Evolutionary conservation across 306 rosid species (phyloP).

Genomic region (Cyamopsis tetragonoloba): DNA sequence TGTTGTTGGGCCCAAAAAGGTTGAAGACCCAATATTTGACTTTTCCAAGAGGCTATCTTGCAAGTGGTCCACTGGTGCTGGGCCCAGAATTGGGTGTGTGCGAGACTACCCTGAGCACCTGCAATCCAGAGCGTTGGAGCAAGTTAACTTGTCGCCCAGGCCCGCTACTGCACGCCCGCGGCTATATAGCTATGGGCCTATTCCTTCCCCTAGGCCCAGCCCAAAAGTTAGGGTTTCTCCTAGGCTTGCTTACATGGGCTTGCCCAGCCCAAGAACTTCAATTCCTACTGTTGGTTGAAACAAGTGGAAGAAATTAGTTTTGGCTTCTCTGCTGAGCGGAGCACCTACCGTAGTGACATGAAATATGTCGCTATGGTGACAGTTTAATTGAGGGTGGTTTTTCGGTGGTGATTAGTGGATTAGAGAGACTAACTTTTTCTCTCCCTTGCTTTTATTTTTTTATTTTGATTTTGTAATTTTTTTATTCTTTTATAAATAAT

Average conservation of each 20-base stretch:
- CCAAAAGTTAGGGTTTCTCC: constrained; percentile 84
- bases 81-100: constrained; percentile 90
- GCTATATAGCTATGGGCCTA: constrained; percentile 54
- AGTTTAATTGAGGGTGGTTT: neutral
- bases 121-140: constrained; percentile 87
- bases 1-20: constrained; percentile 29
- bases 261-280: constrained; percentile 74
- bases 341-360: neutral
- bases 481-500: constrained; percentile 30
- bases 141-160: constrained; percentile 74
- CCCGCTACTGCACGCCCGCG: constrained; percentile 38
- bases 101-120: constrained; percentile 87
- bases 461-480: neutral
- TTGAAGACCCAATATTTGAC: constrained; percentile 38
- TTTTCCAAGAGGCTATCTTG: constrained; percentile 51
- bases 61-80: constrained; percentile 83
- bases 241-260: constrained; percentile 75
- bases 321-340: neutral
- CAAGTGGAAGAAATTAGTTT: neutral
- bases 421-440: neutral
- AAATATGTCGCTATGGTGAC: neutral
- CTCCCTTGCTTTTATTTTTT: neutral
- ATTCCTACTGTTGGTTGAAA: constrained; percentile 31
- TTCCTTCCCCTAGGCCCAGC: constrained; percentile 98
- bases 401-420: neutral